Evolutionary conservation across 768 basidiomycete species (phyloP).

Genomic region (Tulasnella sp.): DNA sequence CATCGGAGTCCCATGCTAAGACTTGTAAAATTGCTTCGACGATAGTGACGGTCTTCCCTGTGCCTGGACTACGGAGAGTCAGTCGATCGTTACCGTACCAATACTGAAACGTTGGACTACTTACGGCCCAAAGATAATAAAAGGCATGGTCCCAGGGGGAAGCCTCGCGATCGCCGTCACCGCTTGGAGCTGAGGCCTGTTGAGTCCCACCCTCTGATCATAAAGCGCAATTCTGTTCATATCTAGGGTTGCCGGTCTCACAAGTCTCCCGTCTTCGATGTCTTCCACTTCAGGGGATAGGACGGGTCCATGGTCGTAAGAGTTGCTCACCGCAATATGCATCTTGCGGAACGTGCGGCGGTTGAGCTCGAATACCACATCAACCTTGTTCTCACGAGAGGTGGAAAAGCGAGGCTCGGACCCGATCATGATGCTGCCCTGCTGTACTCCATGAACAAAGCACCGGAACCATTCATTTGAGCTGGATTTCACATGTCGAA

Average conservation of each 20-base stretch:
- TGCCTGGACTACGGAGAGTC: constrained; percentile 7
- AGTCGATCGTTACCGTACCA: no score
- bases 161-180: constrained; percentile 30
- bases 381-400: constrained; percentile 49
- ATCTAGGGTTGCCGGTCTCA: background rate
- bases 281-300: constrained; percentile 54
- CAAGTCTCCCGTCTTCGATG: constrained; percentile 29
- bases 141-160: constrained; percentile 22
- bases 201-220: constrained; percentile 32
- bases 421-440: constrained; percentile 51
- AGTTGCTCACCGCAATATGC: constrained; percentile 53
- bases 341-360: constrained; percentile 57
- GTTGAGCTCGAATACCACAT: constrained; percentile 61
- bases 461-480: constrained; percentile 44
- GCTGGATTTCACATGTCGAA: constrained; percentile 38
- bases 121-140: constrained; percentile 35
- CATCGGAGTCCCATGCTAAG: background rate
- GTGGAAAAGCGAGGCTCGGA: constrained; percentile 52
- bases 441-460: constrained; percentile 55
- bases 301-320: constrained; percentile 48
- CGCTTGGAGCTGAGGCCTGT: constrained; percentile 27
- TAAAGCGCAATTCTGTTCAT: background rate
- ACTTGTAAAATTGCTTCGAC: constrained; percentile 30
- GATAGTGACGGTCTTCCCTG: constrained; percentile 33
- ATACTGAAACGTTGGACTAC: background rate